These are phyloP conservation scores for Thermochaetoides dissita DNA, from an alignment of 2,329 filamentous ascomycete genomes.

Conservation along the genomic window DNA sequence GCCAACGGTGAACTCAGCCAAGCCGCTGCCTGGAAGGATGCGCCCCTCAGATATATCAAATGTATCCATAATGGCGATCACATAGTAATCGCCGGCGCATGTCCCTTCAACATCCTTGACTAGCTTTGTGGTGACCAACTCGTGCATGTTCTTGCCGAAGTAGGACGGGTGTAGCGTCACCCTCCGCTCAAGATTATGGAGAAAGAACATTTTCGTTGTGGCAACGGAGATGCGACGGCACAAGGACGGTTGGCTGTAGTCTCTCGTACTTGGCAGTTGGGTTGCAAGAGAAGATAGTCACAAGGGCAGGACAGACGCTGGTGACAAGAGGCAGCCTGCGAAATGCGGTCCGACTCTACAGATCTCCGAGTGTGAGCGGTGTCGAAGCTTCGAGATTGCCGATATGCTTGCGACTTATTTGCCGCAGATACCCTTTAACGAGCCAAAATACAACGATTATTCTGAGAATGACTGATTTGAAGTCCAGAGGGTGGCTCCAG, in stretches of 20 bases:
- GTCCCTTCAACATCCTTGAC: conserved; percentile 89
- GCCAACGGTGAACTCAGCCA: conserved; percentile 87
- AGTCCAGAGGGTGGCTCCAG: too few species aligned
- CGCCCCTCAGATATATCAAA: conserved; percentile 89
- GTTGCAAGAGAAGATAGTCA: too few species aligned
- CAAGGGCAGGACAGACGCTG: too few species aligned
- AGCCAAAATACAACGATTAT: too few species aligned
- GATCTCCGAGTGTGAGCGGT: too few species aligned
- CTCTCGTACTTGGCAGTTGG: neutral
- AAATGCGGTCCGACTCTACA: too few species aligned
- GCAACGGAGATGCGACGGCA: too few species aligned
- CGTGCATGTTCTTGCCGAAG: conserved; percentile 86
- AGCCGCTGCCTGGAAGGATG: conserved; percentile 78
- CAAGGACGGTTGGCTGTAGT: neutral
- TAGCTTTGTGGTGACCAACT: conserved; percentile 78
- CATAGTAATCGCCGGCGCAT: conserved; percentile 90
- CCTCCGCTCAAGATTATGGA: conserved; percentile 88
- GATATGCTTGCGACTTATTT: too few species aligned
- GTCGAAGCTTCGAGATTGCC: too few species aligned
- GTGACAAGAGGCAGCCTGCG: too few species aligned
- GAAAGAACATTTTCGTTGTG: conserved; percentile 71
- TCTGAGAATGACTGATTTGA: too few species aligned
- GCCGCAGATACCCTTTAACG: too few species aligned
- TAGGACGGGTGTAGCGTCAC: conserved; percentile 94
- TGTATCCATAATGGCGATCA: conserved; percentile 94